A percentile compares a stretch with the other conserved stretches of the same genome.
Conservation (phyloP, 2,329 filamentous ascomycete species). For the Fusarium oligoseptatum region DNA sequence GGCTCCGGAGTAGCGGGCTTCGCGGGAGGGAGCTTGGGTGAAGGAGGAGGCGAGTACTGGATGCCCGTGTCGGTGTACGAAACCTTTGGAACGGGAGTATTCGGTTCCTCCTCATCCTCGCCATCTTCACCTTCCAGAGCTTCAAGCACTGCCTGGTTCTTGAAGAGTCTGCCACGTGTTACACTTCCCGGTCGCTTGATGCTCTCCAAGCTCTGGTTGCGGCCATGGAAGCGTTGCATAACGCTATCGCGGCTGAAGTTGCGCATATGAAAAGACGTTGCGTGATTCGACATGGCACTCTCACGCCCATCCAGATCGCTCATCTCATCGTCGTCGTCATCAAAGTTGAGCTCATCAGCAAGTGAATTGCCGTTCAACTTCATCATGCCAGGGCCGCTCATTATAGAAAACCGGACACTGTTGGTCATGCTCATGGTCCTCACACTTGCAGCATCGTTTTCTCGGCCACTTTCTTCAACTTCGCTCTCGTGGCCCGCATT, state of each 20-base stretch:
- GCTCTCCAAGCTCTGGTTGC: conserved; percentile 72
- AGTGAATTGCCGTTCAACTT: conserved; percentile 80
- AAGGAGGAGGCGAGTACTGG: conserved; percentile 87
- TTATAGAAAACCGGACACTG: conserved; percentile 79
- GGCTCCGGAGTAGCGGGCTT: conserved; percentile 61
- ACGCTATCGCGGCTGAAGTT: conserved; percentile 71
- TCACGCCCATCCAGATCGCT: conserved; percentile 79
- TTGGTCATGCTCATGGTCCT: conserved; percentile 78
- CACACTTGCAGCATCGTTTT: conserved; percentile 80
- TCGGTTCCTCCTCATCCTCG: conserved; percentile 60
- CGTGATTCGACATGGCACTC: conserved; percentile 66
- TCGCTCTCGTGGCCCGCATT: conserved; percentile 65
- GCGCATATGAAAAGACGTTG: conserved; percentile 62
- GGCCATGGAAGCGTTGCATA: conserved; percentile 61
- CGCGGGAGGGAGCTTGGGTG: conserved; percentile 66
- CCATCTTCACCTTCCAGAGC: conserved; percentile 68
- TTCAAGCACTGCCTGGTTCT: conserved; percentile 69
- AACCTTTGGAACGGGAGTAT: conserved; percentile 53
- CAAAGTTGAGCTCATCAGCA: conserved; percentile 91
- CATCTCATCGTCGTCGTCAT: conserved; percentile 83
- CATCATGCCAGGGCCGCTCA: conserved; percentile 67
- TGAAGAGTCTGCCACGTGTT: conserved; percentile 64
- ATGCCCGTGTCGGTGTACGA: conserved; percentile 80
- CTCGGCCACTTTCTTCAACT: conserved; percentile 70
- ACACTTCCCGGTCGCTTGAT: conserved; percentile 68